Conservation (phyloP, 441 rosid species). For the Gossypium davidsonii region DNA sequence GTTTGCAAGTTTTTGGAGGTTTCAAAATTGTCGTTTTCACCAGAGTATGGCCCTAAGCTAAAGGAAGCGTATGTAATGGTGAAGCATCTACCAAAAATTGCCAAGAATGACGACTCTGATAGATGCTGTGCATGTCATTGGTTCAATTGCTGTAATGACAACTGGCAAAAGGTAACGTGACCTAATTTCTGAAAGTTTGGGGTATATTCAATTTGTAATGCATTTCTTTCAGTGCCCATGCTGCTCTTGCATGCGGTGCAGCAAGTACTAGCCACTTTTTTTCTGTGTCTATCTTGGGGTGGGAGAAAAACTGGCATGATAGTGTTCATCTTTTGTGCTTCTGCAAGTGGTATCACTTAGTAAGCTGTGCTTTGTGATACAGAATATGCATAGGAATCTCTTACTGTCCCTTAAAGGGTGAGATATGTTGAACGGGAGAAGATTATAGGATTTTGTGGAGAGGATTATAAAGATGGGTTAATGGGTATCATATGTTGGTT, state of each 20-base stretch:
- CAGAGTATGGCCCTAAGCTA: slow-evolving; percentile 96
- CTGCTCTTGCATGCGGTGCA: background rate
- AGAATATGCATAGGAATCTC: background rate
- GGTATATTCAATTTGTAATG: background rate
- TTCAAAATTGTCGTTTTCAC: slow-evolving; percentile 84
- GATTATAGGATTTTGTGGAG: background rate
- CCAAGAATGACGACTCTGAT: slow-evolving; percentile 49
- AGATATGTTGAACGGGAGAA: background rate
- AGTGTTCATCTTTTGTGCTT: background rate
- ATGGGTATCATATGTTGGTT: background rate
- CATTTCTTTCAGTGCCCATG: background rate
- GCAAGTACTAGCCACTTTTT: background rate
- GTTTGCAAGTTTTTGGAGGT: slow-evolving; percentile 99
- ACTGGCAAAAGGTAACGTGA: slow-evolving; percentile 90
- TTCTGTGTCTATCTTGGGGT: background rate
- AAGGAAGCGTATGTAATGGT: slow-evolving; percentile 94
- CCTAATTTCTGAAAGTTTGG: slow-evolving; percentile 19
- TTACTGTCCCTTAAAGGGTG: background rate
- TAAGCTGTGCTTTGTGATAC: background rate
- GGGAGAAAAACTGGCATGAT: background rate
- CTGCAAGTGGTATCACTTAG: background rate
- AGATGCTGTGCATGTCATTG: slow-evolving; percentile 71
- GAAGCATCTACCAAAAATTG: slow-evolving; percentile 74
- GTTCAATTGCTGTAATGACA: slow-evolving; percentile 88
- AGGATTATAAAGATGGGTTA: background rate